Base-by-base conservation (phyloP, 108 stramenopile genomes). In the Cyclotella atomus region DNA sequence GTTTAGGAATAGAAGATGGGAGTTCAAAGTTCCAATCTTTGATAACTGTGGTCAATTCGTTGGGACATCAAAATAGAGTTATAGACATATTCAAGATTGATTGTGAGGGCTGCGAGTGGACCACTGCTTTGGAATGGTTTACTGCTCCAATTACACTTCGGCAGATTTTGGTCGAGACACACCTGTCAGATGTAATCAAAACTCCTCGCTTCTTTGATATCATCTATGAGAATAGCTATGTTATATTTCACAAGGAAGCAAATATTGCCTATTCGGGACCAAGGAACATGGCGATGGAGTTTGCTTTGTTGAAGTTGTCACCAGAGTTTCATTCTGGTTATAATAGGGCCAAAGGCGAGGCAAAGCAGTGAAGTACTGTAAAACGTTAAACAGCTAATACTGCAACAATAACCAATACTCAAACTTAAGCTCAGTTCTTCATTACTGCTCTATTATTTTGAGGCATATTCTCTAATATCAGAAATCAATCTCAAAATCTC, bases 151-250 rank as follows among this genome's bases (percentile, higher is more conserved):
- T 79, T 7, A 47, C 65, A 0, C 16, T 83, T 6, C 68, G 88
- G 0, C 88, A 88, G 62, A 76, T 88, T 59, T 50, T 84, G 35
- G 65, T 88, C 6, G 88, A 88, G 73, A 63, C 76, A 0, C 87
- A 88, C 53, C 14, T 64, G 3, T 53, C 64, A 3, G 62, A 69
- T 6, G 70, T 78, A 15, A 16, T 57, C 3, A 52, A 30, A 2
- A 70, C 54, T 16, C 54, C 61, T 6, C 46, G 75, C 5, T 84
- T 81, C 36, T 87, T 87, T 56, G 36, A 72, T 3, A 64, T 29
- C 20, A 36, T 84, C 16, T 63, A 74, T 56, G 52, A 81, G 24
- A 59, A 68, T 12, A 76, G 72, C 16, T 87, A 68, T 63, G 68
- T 74, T 15, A 69, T 75, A 2, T 76, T 70, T 34, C 53, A 60